Base-by-base conservation (phyloP, 345 rosid genomes). In the Lepidium africanum region DNA sequence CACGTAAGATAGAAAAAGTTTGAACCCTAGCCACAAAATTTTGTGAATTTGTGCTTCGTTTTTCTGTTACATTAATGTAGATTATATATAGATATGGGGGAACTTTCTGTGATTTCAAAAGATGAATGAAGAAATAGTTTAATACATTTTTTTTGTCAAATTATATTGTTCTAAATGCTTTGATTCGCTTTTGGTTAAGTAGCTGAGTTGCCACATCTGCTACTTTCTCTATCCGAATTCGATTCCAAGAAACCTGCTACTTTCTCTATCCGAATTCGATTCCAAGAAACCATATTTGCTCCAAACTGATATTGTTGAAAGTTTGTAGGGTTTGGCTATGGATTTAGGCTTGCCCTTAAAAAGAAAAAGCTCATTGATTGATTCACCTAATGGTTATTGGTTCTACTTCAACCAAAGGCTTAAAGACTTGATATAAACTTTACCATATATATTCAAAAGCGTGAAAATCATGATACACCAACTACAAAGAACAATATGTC, bases 361-460 rank as follows among this genome's bases (percentile, higher is more conserved):
- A n/a, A n/a, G n/a, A n/a, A n/a, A n/a, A n/a, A n/a, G n/a, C n/a
- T n/a, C n/a, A n/a, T n/a, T n/a, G n/a, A n/a, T n/a, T n/a, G n/a
- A n/a, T n/a, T n/a, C n/a, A n/a, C n/a, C n/a, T n/a, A n/a, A n/a
- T 14, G 16, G 36, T 55, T 41, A 16, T 55, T 21, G 42, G 27
- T 36, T 16, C 27, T 16, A 57, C 46, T 57, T 35, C 61, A 15
- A 37, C 27, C 15, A 15, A 56, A 11, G 61, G 7, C 45, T 36
- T 37, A 56, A 3, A 6, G 17, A 39, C 36, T 47, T 47, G 8
- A 59, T 50, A 50, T 39, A 39, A 38, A 16, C 36, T 9, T 47
- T 60, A 50, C 36, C 48, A 47, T n/a, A 38, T 36, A 47, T 58
- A 55, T 45, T 53, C 68, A 41, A 51, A 70, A 42, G 17, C 43